phyloP scores from a whole-genome alignment of 1,284 basidiomycete genomes.

The Agaricales sp. region DNA sequence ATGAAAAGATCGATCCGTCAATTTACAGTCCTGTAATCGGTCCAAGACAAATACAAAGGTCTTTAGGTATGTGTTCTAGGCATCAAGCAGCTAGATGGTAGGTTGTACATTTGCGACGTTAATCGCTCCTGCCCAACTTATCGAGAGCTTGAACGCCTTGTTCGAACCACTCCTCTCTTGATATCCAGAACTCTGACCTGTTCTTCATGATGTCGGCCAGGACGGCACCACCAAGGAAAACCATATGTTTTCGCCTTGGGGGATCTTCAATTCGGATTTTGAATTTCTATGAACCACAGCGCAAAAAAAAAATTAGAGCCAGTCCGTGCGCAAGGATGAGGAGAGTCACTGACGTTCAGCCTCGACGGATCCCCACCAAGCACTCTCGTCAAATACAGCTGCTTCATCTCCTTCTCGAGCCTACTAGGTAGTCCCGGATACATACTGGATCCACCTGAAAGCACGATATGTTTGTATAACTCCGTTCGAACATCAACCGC shows the following conservation, averaged over 20 bases:
- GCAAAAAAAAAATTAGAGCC: too few relatives aligned
- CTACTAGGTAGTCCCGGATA: slow-evolving; percentile 96
- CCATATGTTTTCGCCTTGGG: slow-evolving; percentile 97
- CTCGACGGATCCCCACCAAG: slow-evolving; percentile 79
- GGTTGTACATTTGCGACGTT: too few relatives aligned
- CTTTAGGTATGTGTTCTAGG: too few relatives aligned
- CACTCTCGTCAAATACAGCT: slow-evolving; percentile 88
- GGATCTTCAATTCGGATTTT: slow-evolving; percentile 99
- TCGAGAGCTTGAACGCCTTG: slow-evolving; percentile 76
- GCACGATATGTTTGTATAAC: slow-evolving; percentile 96
- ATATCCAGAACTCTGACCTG: slow-evolving; percentile 92
- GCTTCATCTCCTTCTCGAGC: slow-evolving; percentile 99
- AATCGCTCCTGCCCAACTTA: slow-evolving; percentile 52
- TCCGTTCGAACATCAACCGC: slow-evolving; percentile 88
- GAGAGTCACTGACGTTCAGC: slow-evolving; percentile 60
- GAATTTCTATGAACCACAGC: slow-evolving; percentile 71
- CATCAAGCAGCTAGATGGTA: too few relatives aligned
- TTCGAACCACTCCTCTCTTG: slow-evolving; percentile 89
- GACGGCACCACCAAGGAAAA: slow-evolving; percentile 95
- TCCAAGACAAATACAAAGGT: too few relatives aligned
- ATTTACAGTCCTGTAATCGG: too few relatives aligned
- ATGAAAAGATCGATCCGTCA: too few relatives aligned
- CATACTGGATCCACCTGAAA: slow-evolving; percentile 97
- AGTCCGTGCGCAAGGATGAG: slow-evolving; percentile 1
- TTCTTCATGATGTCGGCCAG: slow-evolving; percentile 98